These are phyloP conservation scores for Sugiyamaella novakii DNA, from an alignment of 1,139 yeast genomes.

Conservation along the genomic window DNA sequence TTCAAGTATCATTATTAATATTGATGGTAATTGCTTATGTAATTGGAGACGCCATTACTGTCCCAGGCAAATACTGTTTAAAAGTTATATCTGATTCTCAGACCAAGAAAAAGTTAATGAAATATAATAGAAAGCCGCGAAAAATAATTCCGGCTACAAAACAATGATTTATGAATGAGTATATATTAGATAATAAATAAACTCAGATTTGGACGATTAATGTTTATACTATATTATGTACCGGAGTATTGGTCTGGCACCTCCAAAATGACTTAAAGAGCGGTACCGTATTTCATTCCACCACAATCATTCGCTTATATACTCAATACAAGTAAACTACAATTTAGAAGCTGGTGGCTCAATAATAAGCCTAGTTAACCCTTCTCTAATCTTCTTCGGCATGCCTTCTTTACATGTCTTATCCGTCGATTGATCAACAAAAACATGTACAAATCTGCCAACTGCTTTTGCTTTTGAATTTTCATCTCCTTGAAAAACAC, in stretches of 20 bases:
- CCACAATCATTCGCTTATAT: too few relatives aligned
- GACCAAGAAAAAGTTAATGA: constrained; percentile 4
- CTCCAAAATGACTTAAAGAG: neutral
- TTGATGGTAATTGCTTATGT: constrained; percentile 36
- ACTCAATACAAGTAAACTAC: too few relatives aligned
- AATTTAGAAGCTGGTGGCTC: constrained; percentile 10
- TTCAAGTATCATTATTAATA: constrained; percentile 35
- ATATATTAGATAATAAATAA: neutral
- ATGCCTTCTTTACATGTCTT: constrained; percentile 33
- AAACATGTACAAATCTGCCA: constrained; percentile 39
- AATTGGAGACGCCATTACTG: constrained; percentile 33
- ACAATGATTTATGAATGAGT: constrained; percentile 1
- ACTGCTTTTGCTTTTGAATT: constrained; percentile 34
- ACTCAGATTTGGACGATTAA: neutral
- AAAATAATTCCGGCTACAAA: constrained; percentile 1
- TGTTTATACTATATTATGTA: too few relatives aligned
- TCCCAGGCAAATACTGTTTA: constrained; percentile 24
- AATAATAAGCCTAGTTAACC: constrained; percentile 25
- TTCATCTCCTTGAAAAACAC: constrained; percentile 34
- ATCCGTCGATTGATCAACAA: constrained; percentile 35
- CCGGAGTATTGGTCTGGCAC: too few relatives aligned
- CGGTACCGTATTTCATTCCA: too few relatives aligned
- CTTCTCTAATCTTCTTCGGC: constrained; percentile 29
- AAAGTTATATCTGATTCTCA: constrained; percentile 3
- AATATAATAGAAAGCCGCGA: constrained; percentile 3